Base-by-base conservation (phyloP, 179 eudicot genomes). In the Vitellaria paradoxa region DNA sequence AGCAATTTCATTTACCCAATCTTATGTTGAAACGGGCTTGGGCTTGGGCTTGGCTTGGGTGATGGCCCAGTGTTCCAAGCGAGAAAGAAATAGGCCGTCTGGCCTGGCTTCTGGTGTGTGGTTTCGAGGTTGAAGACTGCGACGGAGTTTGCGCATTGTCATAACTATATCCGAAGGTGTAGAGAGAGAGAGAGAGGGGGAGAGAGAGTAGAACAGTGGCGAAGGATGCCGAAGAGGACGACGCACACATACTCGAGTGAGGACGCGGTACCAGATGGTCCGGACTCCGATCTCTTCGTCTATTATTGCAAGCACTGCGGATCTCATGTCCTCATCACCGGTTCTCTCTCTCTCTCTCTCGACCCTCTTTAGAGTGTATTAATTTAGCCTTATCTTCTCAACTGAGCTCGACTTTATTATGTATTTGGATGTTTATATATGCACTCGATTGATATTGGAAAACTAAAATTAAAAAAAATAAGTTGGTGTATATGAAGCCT, bases 181-280 rank as follows among this genome's bases (percentile, higher is more conserved):
- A 50, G 55, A 50, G 6, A 50, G 55, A 50, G 55, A 50, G 1
- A 50, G 8, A 50, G 53, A 50, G 53, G 3, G 59, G 20, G 23
- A 46, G 71, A 69, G 68, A 68, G 68, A 1, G 30, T 26, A 64
- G 18, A 76, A 67, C 73, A 76, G 63, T 49, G 70, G 7, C 73
- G 73, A 50, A 68, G 55, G 73, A 94, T 94, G 98, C 98, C 98
- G 87, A 94, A 94, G 97, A 85, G 98, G 81, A 94, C 97, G 70
- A 94, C 98, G 61, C 98, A 94, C 89, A 94, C 97, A 9, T 94
- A 94, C 81, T 88, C 98, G 74, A 93, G 96, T 85, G 98, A 94
- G 84, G 98, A 94, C 83, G 98, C 98, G 8, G 68, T 64, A 14
- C 96, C 94, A 0, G 94, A 92, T 68, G 94, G 96, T n/a, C 93